A percentile compares a stretch with the other conserved stretches of the same genome.
phyloP scores from a whole-genome alignment of 148 eudicot species.

The Pouteria glomerata region DNA sequence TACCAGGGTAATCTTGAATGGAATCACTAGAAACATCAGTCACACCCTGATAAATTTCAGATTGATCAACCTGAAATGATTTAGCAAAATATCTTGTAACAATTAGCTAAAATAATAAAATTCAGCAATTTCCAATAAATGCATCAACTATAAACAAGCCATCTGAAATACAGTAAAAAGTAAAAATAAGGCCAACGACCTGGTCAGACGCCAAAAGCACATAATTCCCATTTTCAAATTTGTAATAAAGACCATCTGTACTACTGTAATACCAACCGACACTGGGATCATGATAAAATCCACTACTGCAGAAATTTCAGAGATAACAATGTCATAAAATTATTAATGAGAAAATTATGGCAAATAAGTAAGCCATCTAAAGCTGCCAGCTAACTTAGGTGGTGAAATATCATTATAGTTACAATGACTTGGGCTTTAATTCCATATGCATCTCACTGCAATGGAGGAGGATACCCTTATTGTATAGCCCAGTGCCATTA shows the following conservation, averaged over 20 bases:
- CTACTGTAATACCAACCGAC: conserved; percentile 95
- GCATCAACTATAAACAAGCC: background rate
- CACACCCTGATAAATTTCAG: conserved; percentile 13
- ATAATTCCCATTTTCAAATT: conserved; percentile 84
- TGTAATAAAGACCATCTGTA: conserved; percentile 79
- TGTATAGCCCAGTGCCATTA: background rate
- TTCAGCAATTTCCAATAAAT: background rate
- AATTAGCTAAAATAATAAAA: background rate
- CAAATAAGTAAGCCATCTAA: background rate
- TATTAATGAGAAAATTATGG: background rate
- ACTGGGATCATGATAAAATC: conserved; percentile 86
- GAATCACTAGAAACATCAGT: conserved; percentile 4
- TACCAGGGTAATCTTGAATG: conserved; percentile 10
- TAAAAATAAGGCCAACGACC: conserved; percentile 26
- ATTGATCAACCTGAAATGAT: conserved; percentile 28
- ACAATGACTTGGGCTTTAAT: background rate
- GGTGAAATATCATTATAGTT: background rate
- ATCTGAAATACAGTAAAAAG: background rate
- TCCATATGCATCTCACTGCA: background rate
- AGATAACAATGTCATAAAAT: background rate
- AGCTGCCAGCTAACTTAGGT: background rate
- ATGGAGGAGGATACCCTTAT: conserved; percentile 1
- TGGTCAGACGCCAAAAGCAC: conserved; percentile 49
- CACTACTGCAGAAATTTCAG: conserved; percentile 62
- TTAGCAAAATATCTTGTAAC: conserved; percentile 2